phyloP scores from a whole-genome alignment of 352 stramenopile species.

The Globisporangium canariense region DNA sequence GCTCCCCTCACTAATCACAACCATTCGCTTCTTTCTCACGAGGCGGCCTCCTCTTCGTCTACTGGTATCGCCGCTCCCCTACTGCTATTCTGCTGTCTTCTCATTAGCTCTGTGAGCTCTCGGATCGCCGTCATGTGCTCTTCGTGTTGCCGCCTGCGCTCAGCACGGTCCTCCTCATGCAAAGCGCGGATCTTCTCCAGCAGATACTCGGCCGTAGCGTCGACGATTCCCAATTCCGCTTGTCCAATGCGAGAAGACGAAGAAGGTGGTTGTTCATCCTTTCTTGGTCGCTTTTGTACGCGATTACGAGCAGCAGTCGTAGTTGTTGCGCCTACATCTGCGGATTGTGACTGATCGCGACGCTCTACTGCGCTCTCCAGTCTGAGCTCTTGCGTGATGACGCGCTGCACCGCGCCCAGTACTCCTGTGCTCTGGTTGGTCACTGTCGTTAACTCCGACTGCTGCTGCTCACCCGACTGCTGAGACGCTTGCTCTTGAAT shows the following conservation, averaged over 20 bases:
- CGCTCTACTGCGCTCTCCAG: neutral
- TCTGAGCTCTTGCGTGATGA: neutral
- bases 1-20: too few relatives aligned
- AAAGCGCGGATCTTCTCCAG: constrained; percentile 33
- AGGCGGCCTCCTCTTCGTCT: neutral
- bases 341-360: neutral
- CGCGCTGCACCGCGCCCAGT: neutral
- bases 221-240: constrained; percentile 3
- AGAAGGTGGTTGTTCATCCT: neutral
- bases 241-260: neutral
- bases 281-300: constrained; percentile 8
- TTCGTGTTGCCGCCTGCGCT: constrained; percentile 48
- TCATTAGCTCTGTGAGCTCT: constrained; percentile 36
- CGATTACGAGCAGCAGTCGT: neutral
- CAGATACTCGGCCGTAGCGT: constrained; percentile 15
- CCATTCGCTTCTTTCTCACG: neutral
- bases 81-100: neutral
- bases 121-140: constrained; percentile 51
- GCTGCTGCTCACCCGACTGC: neutral
- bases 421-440: neutral
- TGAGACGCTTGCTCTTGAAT: neutral
- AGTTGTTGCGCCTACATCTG: neutral
- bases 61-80: neutral
- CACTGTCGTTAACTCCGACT: neutral
- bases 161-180: constrained; percentile 36